A percentile compares a stretch with the other conserved stretches of the same genome.
These are phyloP conservation scores for Sherardia arvensis DNA, from an alignment of 257 asterid genomes.

Conservation along the genomic window DNA sequence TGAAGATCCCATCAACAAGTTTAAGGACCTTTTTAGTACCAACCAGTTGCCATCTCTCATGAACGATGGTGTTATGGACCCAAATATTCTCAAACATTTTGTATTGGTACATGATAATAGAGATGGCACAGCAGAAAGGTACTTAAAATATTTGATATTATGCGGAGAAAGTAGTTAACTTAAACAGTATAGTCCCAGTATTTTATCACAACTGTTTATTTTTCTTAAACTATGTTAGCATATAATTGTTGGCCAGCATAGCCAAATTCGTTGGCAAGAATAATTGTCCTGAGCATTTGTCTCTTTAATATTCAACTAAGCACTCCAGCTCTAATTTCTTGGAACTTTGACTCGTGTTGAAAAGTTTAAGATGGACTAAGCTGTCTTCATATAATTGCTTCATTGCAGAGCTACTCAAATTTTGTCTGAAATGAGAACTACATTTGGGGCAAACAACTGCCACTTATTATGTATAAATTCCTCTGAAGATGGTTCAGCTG, in stretches of 20 bases:
- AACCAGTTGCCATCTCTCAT: constrained; percentile 78
- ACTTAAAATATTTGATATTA: constrained; percentile 1
- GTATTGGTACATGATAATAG: constrained; percentile 74
- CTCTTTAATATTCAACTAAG: background rate
- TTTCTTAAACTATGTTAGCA: background rate
- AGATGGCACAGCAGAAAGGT: constrained; percentile 64
- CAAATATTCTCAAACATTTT: constrained; percentile 83
- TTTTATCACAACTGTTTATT: too few species aligned
- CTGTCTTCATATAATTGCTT: constrained; percentile 8
- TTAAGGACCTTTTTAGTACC: constrained; percentile 74
- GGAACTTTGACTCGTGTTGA: constrained; percentile 1
- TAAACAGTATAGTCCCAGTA: background rate
- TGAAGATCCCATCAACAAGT: constrained; percentile 64
- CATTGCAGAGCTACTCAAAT: constrained; percentile 60
- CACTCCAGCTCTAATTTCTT: background rate
- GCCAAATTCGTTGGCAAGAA: background rate
- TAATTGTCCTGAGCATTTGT: background rate
- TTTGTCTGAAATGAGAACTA: constrained; percentile 67
- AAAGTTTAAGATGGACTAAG: constrained; percentile 6
- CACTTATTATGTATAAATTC: constrained; percentile 77
- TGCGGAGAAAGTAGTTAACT: background rate
- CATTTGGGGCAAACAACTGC: constrained; percentile 83
- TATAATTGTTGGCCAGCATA: too few species aligned
- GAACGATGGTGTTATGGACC: constrained; percentile 91
- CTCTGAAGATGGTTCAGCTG: constrained; percentile 46